Base-by-base conservation (phyloP, 2,329 filamentous ascomycete species). In the Huntiella omanensis region DNA sequence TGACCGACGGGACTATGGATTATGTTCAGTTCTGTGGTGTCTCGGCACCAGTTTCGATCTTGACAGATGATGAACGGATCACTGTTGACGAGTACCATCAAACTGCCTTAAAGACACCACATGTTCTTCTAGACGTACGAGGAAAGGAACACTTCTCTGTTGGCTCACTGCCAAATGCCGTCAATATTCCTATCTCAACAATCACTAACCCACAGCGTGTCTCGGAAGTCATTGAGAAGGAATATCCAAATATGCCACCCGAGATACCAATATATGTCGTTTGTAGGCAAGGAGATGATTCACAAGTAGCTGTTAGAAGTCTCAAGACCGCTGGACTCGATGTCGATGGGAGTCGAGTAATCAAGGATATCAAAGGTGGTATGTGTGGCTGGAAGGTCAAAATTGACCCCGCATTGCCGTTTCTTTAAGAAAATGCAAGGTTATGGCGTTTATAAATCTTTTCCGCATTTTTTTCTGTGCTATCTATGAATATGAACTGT, bases 1-100 rank as follows among this genome's bases (percentile, higher is more conserved):
- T 94, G 44, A 64, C 60, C 15, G 70, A 68, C 0, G 80, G 81
- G 0, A 77, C 73, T 4, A 65, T 87, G 40, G 84, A 95, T 57
- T 96, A 96, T 57, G 70, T 82, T 0, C 75, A 80, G 45, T 95
- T 96, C 57, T 96, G 88, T 57, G 86, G 87, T 4, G 68, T 75
- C 1, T 59, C 63, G 1, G 52, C 58, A 43, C 70, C 75, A 0
- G 64, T 80, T 13, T 62, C 65, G 15, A 51, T 80, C 3, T 66
- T 94, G 1, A 57, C 55, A 4, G 62, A 74, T 0, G 67, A 76
- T 1, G 80, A 91, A 53, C 72, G 86, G 6, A 69, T 94, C 33
- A 72, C 75, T 0, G 76, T 77, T 0, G 55, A 61, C 0, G 69
- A 79, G 4, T 87, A 84, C 54, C 13, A 48, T 53, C 58, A 4